Conservation (phyloP, 768 basidiomycete genomes). For the Mycena floridula region DNA sequence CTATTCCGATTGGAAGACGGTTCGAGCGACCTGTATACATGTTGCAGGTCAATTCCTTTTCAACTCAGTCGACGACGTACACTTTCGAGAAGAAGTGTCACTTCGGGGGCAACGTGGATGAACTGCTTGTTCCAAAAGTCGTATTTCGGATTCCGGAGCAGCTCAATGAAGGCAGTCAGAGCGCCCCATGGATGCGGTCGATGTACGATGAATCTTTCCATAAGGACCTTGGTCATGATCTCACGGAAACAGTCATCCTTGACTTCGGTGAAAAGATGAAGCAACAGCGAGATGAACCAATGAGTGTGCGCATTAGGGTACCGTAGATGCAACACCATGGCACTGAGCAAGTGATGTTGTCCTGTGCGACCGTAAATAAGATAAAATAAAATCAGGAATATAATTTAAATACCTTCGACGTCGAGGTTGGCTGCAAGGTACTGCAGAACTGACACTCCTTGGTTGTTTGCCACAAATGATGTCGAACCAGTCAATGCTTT, state of each 20-base stretch:
- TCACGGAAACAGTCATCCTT: slow-evolving; percentile 74
- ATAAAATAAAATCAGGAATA: not conserved
- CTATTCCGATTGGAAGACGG: not conserved
- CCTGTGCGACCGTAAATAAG: slow-evolving; percentile 37
- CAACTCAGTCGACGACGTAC: slow-evolving; percentile 27
- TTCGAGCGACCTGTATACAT: not conserved
- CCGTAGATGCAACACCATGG: slow-evolving; percentile 91
- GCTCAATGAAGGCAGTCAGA: slow-evolving; percentile 87
- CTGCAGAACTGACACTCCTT: slow-evolving; percentile 79
- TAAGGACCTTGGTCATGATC: slow-evolving; percentile 80
- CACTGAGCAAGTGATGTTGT: slow-evolving; percentile 89
- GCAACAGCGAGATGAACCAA: slow-evolving; percentile 91
- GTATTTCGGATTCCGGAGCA: slow-evolving; percentile 85
- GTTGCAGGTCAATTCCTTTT: not conserved
- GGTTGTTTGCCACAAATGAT: slow-evolving; percentile 75
- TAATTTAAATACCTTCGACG: slow-evolving; percentile 67
- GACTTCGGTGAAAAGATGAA: slow-evolving; percentile 81
- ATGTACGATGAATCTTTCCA: slow-evolving; percentile 91
- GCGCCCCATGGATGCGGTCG: slow-evolving; percentile 97
- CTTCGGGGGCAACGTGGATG: slow-evolving; percentile 79
- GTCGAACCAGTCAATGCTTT: slow-evolving; percentile 80
- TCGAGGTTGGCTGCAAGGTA: slow-evolving; percentile 82
- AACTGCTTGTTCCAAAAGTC: slow-evolving; percentile 90
- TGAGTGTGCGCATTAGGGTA: slow-evolving; percentile 98
- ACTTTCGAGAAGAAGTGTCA: slow-evolving; percentile 78